phyloP scores from a whole-genome alignment of 2,329 filamentous ascomycete genomes.

The Hymenoscyphus albidus region DNA sequence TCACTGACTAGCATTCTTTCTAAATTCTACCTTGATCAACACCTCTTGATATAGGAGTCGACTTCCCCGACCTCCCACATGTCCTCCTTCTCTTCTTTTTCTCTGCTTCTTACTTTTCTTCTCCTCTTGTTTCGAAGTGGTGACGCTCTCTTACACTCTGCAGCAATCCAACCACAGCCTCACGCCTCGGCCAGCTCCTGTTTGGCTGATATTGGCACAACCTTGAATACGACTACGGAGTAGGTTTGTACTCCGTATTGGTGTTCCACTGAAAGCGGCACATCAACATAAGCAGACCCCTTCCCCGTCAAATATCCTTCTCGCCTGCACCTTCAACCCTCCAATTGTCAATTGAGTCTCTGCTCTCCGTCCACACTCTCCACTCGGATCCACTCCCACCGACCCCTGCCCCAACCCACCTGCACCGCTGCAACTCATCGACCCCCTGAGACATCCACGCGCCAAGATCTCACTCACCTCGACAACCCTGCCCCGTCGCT shows the following conservation, averaged over 20 bases:
- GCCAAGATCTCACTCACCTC: not conserved
- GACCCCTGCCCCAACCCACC: not conserved
- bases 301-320: slow-evolving; percentile 2
- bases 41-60: no score
- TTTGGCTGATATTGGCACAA: not conserved
- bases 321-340: not conserved
- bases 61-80: not conserved
- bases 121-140: not conserved
- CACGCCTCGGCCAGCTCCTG: not conserved
- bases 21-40: no score
- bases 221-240: not conserved
- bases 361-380: no score
- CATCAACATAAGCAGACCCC: not conserved
- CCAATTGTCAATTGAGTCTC: not conserved
- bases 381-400: not conserved
- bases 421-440: not conserved
- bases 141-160: not conserved
- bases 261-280: not conserved
- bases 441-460: not conserved
- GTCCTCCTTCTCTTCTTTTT: not conserved
- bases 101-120: not conserved
- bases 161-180: not conserved
- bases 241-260: not conserved
- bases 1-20: not conserved
- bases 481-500: not conserved